phyloP scores from a whole-genome alignment of 805 yeast genomes.

The Debaryomyces tyrocola region DNA sequence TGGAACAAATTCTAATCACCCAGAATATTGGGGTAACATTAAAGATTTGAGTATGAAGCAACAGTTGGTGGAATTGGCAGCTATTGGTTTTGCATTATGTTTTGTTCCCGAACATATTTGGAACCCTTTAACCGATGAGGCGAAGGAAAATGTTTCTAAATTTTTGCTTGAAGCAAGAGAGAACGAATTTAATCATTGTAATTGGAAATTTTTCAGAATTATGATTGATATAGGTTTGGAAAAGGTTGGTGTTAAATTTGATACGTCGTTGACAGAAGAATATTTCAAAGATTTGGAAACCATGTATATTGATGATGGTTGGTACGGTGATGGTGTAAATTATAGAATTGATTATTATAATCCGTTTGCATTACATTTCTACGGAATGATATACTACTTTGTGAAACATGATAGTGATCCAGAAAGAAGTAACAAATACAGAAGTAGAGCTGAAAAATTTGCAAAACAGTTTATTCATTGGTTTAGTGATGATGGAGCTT shows the following conservation, averaged over 20 bases:
- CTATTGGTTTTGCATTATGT: conserved; percentile 22
- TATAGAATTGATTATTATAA: conserved; percentile 26
- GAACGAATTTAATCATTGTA: conserved; percentile 14
- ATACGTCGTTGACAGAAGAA: conserved; percentile 8
- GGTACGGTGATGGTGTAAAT: conserved; percentile 29
- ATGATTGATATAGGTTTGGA: conserved; percentile 24
- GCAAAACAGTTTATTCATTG: conserved; percentile 21
- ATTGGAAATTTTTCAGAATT: conserved; percentile 31
- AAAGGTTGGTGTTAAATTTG: conserved; percentile 16
- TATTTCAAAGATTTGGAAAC: conserved; percentile 18
- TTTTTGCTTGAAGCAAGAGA: conserved; percentile 16
- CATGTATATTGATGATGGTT: conserved; percentile 25
- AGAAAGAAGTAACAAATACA: conserved; percentile 10
- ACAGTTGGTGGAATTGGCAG: conserved; percentile 28
- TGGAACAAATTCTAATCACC: conserved; percentile 24
- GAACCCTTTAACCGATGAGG: conserved; percentile 20
- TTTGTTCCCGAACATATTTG: conserved; percentile 21
- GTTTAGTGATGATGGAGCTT: conserved; percentile 14
- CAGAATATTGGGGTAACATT: conserved; percentile 25
- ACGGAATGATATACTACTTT: conserved; percentile 20
- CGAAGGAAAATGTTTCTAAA: conserved; percentile 13
- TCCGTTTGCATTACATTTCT: conserved; percentile 29
- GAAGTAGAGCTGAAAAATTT: conserved; percentile 17
- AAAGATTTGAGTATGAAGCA: conserved; percentile 16
- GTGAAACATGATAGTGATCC: conserved; percentile 11